Evolutionary conservation across 2,329 filamentous ascomycete species (phyloP).

Genomic region (Cladosporium sp.): DNA sequence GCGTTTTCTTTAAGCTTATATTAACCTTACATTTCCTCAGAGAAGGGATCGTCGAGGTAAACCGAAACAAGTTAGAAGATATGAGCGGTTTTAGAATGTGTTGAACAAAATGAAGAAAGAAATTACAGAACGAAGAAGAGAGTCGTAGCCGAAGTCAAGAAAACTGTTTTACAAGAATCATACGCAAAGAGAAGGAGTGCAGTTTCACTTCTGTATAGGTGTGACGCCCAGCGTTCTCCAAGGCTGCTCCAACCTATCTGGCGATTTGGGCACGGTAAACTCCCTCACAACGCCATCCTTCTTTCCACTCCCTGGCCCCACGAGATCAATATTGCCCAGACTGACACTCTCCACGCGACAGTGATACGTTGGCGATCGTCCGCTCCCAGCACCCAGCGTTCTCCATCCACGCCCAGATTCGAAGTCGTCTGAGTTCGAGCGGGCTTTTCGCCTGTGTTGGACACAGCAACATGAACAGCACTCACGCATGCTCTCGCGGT

Average conservation of each 20-base stretch:
- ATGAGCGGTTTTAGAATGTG: no score
- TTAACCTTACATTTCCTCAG: no score
- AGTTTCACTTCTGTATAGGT: neutral
- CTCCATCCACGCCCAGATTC: neutral
- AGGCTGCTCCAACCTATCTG: neutral
- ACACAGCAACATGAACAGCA: neutral
- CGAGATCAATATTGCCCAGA: neutral
- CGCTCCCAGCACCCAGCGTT: neutral
- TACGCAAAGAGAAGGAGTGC: neutral
- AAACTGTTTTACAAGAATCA: no score
- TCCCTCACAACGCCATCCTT: neutral
- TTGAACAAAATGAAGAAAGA: no score
- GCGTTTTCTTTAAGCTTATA: no score
- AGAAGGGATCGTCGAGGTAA: no score
- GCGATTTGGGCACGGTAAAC: neutral
- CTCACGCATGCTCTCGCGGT: constrained; percentile 1
- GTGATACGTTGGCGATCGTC: neutral
- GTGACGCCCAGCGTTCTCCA: constrained; percentile 4
- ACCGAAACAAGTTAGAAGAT: no score
- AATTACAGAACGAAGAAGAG: no score
- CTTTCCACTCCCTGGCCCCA: neutral
- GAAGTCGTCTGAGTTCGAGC: neutral
- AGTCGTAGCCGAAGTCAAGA: no score
- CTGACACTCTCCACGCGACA: neutral
- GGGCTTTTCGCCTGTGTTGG: neutral